These are phyloP conservation scores for Hanseniaspora jakobsenii DNA, from an alignment of 805 yeast genomes.

Conservation along the genomic window DNA sequence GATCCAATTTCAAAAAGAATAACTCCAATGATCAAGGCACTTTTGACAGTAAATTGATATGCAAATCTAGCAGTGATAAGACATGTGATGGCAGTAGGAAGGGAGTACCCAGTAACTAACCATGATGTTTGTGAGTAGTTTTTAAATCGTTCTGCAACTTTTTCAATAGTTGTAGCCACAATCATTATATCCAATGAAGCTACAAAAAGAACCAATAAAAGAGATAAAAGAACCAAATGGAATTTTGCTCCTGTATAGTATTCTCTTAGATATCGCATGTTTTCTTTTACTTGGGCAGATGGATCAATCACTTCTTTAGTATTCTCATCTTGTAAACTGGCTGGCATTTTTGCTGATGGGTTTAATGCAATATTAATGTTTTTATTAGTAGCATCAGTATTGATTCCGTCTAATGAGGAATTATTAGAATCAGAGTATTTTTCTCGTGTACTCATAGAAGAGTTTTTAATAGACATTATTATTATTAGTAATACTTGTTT, in stretches of 20 bases:
- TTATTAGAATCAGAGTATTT: no score
- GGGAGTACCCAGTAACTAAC: conserved; percentile 43
- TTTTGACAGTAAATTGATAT: conserved; percentile 46
- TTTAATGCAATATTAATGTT: no score
- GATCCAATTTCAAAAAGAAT: conserved; percentile 52
- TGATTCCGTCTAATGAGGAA: neutral
- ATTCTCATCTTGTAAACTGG: neutral
- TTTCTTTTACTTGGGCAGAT: neutral
- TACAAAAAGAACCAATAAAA: conserved; percentile 23
- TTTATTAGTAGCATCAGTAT: neutral
- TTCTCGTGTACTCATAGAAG: no score
- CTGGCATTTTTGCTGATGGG: no score
- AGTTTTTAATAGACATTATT: no score
- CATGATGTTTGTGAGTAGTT: conserved; percentile 45
- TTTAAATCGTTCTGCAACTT: conserved; percentile 39
- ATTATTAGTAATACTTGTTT: no score
- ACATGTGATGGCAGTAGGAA: conserved; percentile 42
- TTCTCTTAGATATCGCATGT: neutral
- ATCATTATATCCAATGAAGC: conserved; percentile 51
- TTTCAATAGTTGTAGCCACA: conserved; percentile 39
- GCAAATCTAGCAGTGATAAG: conserved; percentile 50
- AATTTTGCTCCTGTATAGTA: conserved; percentile 14
- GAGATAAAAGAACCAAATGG: conserved; percentile 17
- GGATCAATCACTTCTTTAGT: neutral
- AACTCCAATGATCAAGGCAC: conserved; percentile 34